These are phyloP conservation scores for Phoenix roebelenii DNA, from an alignment of 176 grass and related monocot species.

Conservation along the genomic window DNA sequence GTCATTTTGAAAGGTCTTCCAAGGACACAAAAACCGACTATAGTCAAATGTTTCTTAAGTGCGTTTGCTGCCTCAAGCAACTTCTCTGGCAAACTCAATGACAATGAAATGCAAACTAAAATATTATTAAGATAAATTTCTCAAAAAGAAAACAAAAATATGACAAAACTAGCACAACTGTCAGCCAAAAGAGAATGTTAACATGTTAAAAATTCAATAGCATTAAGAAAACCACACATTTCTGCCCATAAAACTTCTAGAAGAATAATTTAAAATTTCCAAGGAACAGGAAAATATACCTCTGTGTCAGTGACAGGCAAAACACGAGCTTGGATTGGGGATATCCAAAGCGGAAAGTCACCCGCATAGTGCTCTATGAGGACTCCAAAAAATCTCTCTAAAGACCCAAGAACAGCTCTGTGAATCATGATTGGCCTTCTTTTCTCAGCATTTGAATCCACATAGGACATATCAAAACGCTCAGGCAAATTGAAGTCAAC, in stretches of 20 bases:
- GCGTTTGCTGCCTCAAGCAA: too few species aligned
- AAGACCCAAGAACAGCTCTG: constrained; percentile 81
- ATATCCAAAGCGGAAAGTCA: constrained; percentile 96
- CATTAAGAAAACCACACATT: background rate
- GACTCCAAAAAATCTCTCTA: constrained; percentile 91
- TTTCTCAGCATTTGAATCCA: constrained; percentile 74
- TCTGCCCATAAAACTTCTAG: background rate
- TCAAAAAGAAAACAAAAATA: too few species aligned
- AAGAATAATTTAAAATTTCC: background rate
- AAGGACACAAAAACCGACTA: too few species aligned
- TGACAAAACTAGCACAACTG: too few species aligned
- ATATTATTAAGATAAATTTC: too few species aligned
- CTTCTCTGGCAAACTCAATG: too few species aligned
- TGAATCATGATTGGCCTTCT: constrained; percentile 92
- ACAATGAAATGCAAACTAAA: too few species aligned
- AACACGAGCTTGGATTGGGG: constrained; percentile 77
- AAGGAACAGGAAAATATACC: constrained; percentile 28
- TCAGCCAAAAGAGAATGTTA: too few species aligned
- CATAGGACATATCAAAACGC: constrained; percentile 81
- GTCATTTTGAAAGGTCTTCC: too few species aligned
- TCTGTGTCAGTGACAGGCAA: constrained; percentile 73
- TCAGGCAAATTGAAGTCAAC: constrained; percentile 94
- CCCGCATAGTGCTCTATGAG: constrained; percentile 93
- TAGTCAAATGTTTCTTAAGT: too few species aligned
- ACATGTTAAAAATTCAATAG: too few species aligned